Percentiles rank a stretch among this genome's conserved stretches.
These are phyloP conservation scores for Leccinum barrowsii DNA, from an alignment of 768 basidiomycete species.

Conservation along the genomic window DNA sequence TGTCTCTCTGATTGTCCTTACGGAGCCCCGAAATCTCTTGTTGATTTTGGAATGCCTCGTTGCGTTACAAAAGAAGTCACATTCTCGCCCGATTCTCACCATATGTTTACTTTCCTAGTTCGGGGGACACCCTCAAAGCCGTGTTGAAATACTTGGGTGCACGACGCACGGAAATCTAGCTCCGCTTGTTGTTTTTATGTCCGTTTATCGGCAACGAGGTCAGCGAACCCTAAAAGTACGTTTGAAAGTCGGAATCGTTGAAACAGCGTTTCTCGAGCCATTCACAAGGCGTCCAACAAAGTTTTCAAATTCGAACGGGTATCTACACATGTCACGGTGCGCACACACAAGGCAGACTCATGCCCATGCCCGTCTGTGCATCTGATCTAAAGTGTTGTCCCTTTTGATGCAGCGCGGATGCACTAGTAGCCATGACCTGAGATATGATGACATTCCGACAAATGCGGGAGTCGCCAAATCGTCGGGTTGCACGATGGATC, in stretches of 20 bases:
- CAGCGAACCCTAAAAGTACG: slow-evolving; percentile 7
- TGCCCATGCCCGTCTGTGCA: neutral
- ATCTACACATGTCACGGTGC: neutral
- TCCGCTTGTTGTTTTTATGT: slow-evolving; percentile 15
- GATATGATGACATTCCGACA: neutral
- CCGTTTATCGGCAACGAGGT: neutral
- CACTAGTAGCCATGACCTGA: neutral
- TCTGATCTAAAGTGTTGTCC: neutral
- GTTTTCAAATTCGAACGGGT: slow-evolving; percentile 2
- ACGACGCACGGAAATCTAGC: slow-evolving; percentile 1
- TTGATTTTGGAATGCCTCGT: slow-evolving; percentile 13
- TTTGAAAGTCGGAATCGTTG: slow-evolving; percentile 9
- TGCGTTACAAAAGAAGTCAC: slow-evolving; percentile 6
- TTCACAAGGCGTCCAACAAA: neutral
- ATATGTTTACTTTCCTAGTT: neutral
- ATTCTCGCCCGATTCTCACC: neutral
- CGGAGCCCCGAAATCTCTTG: neutral
- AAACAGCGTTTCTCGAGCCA: neutral
- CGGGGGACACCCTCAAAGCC: neutral
- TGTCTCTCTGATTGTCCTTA: slow-evolving; percentile 1
- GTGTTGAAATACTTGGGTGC: neutral
- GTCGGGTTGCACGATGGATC: neutral
- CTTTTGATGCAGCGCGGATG: neutral
- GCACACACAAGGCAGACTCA: neutral
- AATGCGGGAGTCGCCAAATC: neutral